Percentiles rank a stretch among this genome's conserved stretches.
phyloP scores from a whole-genome alignment of 2,329 filamentous ascomycete species.

The Epichloe glyceriae region DNA sequence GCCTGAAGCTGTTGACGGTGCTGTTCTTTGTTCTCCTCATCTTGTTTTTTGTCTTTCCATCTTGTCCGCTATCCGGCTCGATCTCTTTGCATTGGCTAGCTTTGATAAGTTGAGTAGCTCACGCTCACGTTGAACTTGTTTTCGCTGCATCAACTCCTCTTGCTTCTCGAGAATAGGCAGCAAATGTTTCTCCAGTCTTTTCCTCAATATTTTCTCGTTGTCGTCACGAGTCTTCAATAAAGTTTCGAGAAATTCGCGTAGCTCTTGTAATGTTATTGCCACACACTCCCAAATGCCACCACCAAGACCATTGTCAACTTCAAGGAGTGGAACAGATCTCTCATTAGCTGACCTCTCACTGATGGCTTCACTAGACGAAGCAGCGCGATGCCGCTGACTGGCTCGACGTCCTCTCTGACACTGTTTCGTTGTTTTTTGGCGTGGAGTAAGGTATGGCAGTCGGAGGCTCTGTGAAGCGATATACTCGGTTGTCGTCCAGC shows the following conservation, averaged over 20 bases:
- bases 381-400: conserved; percentile 58
- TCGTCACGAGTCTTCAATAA: conserved; percentile 67
- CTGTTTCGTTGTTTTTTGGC: conserved; percentile 48
- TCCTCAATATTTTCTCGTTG: conserved; percentile 69
- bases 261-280: conserved; percentile 68
- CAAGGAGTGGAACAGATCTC: conserved; percentile 10
- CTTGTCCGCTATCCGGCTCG: conserved; percentile 75
- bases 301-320: conserved; percentile 47
- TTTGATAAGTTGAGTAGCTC: conserved; percentile 74
- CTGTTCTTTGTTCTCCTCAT: conserved; percentile 58
- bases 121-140: conserved; percentile 55
- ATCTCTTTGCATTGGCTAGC: conserved; percentile 86
- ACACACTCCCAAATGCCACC: conserved; percentile 84
- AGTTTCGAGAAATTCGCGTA: conserved; percentile 54
- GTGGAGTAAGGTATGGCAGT: conserved; percentile 49
- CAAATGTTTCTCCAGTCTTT: conserved; percentile 62
- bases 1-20: conserved; percentile 40
- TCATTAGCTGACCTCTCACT: conserved; percentile 19
- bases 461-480: conserved; percentile 69
- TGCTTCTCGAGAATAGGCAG: conserved; percentile 75
- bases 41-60: conserved; percentile 64
- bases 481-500: conserved; percentile 86
- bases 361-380: conserved; percentile 15
- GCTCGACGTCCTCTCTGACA: conserved; percentile 42
- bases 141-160: conserved; percentile 58